phyloP scores from a whole-genome alignment of 73 alveolate species.

The Urostyla sp. region DNA sequence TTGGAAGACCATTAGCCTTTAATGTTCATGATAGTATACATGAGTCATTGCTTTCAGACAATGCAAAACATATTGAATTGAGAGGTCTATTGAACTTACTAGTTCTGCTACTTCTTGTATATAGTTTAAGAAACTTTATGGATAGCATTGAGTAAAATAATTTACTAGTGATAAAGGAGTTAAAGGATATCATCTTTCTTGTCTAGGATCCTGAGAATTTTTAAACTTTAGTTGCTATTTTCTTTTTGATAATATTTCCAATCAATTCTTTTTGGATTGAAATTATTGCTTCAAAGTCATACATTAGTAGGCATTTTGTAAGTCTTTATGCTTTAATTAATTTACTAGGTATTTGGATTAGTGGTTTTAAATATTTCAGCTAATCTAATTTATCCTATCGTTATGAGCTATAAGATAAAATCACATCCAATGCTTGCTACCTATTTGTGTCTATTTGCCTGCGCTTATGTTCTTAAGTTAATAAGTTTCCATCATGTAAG shows the following conservation, averaged over 20 bases:
- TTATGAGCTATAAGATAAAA: background rate
- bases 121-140: slow-evolving; percentile 16
- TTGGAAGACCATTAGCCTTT: slow-evolving; percentile 57
- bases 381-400: slow-evolving; percentile 38
- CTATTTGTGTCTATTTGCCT: background rate
- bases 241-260: slow-evolving; percentile 4
- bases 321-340: background rate
- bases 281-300: slow-evolving; percentile 47
- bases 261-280: slow-evolving; percentile 53
- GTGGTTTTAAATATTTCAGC: slow-evolving; percentile 22
- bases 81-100: slow-evolving; percentile 31
- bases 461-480: slow-evolving; percentile 36
- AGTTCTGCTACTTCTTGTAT: slow-evolving; percentile 7
- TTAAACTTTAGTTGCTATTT: slow-evolving; percentile 33
- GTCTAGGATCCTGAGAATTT: slow-evolving; percentile 42
- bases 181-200: background rate
- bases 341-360: slow-evolving; percentile 18
- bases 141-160: background rate
- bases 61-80: background rate
- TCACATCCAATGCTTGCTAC: slow-evolving; percentile 48
- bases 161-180: slow-evolving; percentile 8
- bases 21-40: slow-evolving; percentile 19
- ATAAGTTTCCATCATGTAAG: slow-evolving; percentile 69
- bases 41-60: slow-evolving; percentile 13
- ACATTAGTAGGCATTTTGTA: slow-evolving; percentile 26